Base-by-base conservation (phyloP, 164 flowering plant species). In the Sextonia rubra region DNA sequence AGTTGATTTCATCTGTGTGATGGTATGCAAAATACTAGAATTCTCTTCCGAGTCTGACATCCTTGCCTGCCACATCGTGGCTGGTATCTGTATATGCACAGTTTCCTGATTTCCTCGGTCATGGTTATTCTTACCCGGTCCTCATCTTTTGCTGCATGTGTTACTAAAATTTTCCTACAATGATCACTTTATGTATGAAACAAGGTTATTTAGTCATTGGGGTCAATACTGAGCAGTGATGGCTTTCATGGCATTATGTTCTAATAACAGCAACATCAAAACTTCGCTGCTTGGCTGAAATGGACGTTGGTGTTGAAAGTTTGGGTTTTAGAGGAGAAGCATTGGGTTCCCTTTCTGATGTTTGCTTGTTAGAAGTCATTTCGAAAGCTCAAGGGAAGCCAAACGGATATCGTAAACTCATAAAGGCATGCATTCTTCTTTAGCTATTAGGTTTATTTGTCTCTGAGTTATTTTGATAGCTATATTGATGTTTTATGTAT, bases 321-420 rank as follows among this genome's bases (percentile, higher is more conserved):
- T 90, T 91, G 75, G 97, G 96, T 49, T 91, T 79, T 74, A 87
- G 90, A 56, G 99, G 98, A 73, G 98, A 93, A 82, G 86, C 94
- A 26, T 77, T 95, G 72, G 81, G 93, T 75, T 95, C 99, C 29
- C 91, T 95, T 74, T 88, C 98, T 78, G 94, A 93, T 77, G 75
- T 93, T 64, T 90, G 97, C 27, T 77, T 93, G 81, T 72, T 93
- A 71, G 97, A 95, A 74, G 80, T 95, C 69, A 74, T 84, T 66
- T 88, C 98, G 48, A 93, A 86, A 84, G 84, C 91, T 74, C 80
- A 81, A 71, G 98, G 98, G 72, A 87, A 78, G 81, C 93, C 99
- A 68, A 90, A 88, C 88, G 99, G 95, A 75, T 95, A 89, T 74
- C 92, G 90, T 47, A 95, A 95, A 84, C 86, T 93, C 78, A 80